Percentiles rank a stretch among this genome's conserved stretches.
Conservation (phyloP, 2,329 filamentous ascomycete species). For the Zasmidium citrigriseum region DNA sequence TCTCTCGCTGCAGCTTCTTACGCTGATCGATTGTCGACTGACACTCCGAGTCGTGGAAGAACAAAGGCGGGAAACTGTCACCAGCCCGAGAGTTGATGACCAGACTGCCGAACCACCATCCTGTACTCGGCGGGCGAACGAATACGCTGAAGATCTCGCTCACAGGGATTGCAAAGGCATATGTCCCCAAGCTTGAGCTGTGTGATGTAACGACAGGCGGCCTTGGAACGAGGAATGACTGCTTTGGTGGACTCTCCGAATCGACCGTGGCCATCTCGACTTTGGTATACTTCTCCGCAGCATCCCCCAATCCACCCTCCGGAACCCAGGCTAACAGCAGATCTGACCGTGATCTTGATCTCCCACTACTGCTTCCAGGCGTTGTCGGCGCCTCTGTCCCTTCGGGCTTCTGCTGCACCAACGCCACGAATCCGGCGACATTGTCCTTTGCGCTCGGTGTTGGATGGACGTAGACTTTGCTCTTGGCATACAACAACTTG, state of each 20-base stretch:
- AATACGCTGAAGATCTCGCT: constrained; percentile 88
- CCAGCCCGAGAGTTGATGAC: constrained; percentile 90
- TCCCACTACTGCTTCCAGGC: constrained; percentile 24
- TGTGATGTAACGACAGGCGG: constrained; percentile 83
- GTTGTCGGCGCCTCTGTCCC: constrained; percentile 20
- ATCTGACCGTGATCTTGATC: constrained; percentile 60
- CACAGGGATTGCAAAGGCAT: constrained; percentile 88
- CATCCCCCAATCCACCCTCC: constrained; percentile 82
- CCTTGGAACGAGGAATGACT: constrained; percentile 87
- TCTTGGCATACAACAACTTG: constrained; percentile 93
- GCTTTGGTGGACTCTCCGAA: constrained; percentile 76
- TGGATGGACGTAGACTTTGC: constrained; percentile 98
- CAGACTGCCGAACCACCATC: constrained; percentile 97
- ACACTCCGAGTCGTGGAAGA: constrained; percentile 97
- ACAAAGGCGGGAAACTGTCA: constrained; percentile 91
- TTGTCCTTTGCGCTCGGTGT: constrained; percentile 94
- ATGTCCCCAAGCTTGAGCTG: constrained; percentile 70
- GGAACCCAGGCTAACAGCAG: constrained; percentile 92
- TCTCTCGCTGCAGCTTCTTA: constrained; percentile 79
- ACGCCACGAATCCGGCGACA: constrained; percentile 87
- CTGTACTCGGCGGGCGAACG: constrained; percentile 85
- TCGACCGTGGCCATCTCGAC: constrained; percentile 84
- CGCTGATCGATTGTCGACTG: constrained; percentile 93
- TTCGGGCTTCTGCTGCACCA: constrained; percentile 81
- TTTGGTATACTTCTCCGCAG: constrained; percentile 82